Evolutionary conservation across 2,329 filamentous ascomycete species (phyloP), one percentile per base, ranked within the genome.

Genomic region (Colletotrichum phormii): DNA sequence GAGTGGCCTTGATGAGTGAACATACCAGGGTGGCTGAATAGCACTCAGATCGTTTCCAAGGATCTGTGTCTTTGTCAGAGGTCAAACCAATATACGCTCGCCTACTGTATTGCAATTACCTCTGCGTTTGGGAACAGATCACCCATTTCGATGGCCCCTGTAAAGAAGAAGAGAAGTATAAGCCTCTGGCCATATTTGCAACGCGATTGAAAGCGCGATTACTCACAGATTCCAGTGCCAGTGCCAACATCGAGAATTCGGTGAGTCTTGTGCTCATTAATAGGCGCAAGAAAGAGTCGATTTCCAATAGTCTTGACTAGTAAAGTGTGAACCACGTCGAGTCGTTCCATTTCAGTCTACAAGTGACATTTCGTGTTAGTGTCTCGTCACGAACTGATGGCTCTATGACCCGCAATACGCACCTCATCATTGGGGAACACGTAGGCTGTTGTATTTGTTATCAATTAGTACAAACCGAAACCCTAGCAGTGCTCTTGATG

Each of bases 241-340:
- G 83, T 85, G 31, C 84, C 84, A 9, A 86, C 78, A 64, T 86
- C 85, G 0, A 86, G 78, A 11, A 86, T 79, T 8, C 77, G 77
- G 1, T 79, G 79, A 7, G 78, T 77, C 31, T 77, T 78, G 7
- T 77, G 76, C n/a, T 82, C 66, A 7, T 71, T 59, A 26, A 82
- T 74, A 8, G 80, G 80, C 1, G 81, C 68, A 15, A 61, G 26
- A 35, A 59, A 67, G 1, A 71, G 63, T 31, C 57, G 58, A 15
- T 54, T 35, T 13, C 57, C 64, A 13, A 71, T 35, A 7, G 58
- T 49, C 24, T 65, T 59, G 13, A 67, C 51, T 9, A 60, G 60
- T n/a, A 71, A 53, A 8, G 26, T 53, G 57, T 71, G 68, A 15
- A 57, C 37, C 37, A 71, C 33, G 31, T 66, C 62, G 3, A 71